These are phyloP conservation scores for Colletotrichum liriopes DNA, from an alignment of 2,329 filamentous ascomycete species.

Conservation along the genomic window DNA sequence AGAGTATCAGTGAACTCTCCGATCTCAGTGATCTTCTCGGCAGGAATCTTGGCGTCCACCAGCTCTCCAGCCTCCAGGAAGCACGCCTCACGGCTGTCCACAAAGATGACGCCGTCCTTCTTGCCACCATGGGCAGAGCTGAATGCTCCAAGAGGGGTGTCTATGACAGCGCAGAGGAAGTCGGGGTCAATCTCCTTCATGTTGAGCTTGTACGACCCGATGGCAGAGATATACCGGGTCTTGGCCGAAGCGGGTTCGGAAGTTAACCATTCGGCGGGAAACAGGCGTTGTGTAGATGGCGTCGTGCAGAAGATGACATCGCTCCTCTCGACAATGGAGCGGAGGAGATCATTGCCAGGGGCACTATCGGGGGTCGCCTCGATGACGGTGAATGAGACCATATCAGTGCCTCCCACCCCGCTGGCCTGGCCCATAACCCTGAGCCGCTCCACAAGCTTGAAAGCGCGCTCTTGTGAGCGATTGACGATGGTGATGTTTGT, in stretches of 20 bases:
- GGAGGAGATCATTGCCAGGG: constrained; percentile 39
- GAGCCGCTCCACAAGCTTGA: constrained; percentile 40
- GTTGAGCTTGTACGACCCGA: constrained; percentile 52
- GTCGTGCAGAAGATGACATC: constrained; percentile 54
- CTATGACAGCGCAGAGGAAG: constrained; percentile 46
- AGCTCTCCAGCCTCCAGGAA: constrained; percentile 52
- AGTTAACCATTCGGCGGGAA: constrained; percentile 46
- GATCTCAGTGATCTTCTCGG: constrained; percentile 54
- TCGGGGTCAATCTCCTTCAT: constrained; percentile 53
- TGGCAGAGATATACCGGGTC: constrained; percentile 49
- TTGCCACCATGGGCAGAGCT: constrained; percentile 15
- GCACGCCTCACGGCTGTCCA: constrained; percentile 50
- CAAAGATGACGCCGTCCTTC: constrained; percentile 44
- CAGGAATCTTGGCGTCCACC: constrained; percentile 46
- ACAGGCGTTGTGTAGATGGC: constrained; percentile 50
- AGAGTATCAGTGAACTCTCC: constrained; percentile 72
- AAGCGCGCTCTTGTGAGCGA: constrained; percentile 45
- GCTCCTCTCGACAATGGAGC: constrained; percentile 41
- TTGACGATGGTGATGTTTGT: constrained; percentile 53
- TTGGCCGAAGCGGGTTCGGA: constrained; percentile 43
- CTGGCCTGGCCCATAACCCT: constrained; percentile 45
- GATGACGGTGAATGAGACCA: constrained; percentile 28
- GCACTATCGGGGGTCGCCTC: constrained; percentile 41
- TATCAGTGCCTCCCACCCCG: constrained; percentile 18
- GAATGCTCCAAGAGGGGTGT: constrained; percentile 35